Evolutionary conservation across 1,284 basidiomycete genomes (phyloP).

Genomic region (Sphagnurus paluster): DNA sequence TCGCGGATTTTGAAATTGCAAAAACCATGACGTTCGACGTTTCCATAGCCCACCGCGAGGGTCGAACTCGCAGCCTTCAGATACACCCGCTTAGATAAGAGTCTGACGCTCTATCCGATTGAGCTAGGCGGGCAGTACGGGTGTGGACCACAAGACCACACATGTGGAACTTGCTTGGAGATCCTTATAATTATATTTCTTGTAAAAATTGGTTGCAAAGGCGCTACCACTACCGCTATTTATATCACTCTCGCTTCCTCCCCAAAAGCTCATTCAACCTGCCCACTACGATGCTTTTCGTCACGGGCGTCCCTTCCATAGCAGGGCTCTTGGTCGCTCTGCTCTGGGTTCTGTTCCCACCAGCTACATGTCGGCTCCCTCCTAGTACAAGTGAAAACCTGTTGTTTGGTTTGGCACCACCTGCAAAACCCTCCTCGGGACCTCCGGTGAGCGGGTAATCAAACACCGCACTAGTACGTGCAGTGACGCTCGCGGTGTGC

Average conservation of each 20-base stretch:
- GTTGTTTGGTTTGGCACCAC: constrained; percentile 31
- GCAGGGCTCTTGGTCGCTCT: too few relatives aligned
- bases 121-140: constrained; percentile 80
- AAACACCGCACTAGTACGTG: constrained; percentile 39
- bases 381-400: constrained; percentile 61
- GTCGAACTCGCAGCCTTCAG: constrained; percentile 92
- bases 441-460: constrained; percentile 14
- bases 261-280: constrained; percentile 32
- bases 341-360: constrained; percentile 12
- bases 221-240: not conserved
- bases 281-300: constrained; percentile 28
- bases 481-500: constrained; percentile 70
- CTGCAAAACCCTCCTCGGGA: constrained; percentile 7
- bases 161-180: too few relatives aligned
- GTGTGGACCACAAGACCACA: too few relatives aligned
- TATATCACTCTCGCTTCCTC: constrained; percentile 19
- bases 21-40: too few relatives aligned
- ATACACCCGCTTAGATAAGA: constrained; percentile 50
- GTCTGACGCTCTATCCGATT: constrained; percentile 88
- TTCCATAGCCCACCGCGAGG: constrained; percentile 88
- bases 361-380: constrained; percentile 26
- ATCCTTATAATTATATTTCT: not conserved
- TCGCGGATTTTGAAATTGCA: too few relatives aligned
- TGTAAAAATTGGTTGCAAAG: not conserved
- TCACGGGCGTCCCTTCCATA: constrained; percentile 4